phyloP scores from a whole-genome alignment of 805 yeast genomes.

The Teunomyces pallodes region DNA sequence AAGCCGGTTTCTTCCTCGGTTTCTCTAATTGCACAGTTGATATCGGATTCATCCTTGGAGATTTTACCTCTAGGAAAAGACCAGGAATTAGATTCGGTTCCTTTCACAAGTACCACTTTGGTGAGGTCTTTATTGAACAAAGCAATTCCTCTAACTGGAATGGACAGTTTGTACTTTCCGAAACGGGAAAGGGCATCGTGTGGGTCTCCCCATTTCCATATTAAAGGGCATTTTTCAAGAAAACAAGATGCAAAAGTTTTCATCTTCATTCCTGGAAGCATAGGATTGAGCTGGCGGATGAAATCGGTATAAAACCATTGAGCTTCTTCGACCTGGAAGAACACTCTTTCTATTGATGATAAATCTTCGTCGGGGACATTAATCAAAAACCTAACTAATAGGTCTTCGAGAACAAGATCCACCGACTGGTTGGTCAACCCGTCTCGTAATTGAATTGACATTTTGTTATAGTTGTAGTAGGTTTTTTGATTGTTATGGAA shows the following conservation, averaged over 20 bases:
- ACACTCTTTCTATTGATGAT: constrained; percentile 72
- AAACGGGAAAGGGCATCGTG: constrained; percentile 76
- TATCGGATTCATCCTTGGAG: constrained; percentile 86
- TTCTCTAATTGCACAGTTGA: constrained; percentile 87
- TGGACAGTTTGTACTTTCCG: constrained; percentile 79
- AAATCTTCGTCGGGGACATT: constrained; percentile 92
- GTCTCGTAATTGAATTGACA: constrained; percentile 59
- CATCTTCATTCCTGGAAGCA: constrained; percentile 74
- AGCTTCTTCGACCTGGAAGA: constrained; percentile 96
- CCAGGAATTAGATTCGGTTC: constrained; percentile 79
- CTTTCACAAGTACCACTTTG: constrained; percentile 77
- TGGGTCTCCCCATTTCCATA: constrained; percentile 85
- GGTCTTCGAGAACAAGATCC: constrained; percentile 77
- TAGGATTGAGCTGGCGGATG: constrained; percentile 66
- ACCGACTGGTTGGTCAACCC: constrained; percentile 62
- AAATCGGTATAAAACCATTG: constrained; percentile 96
- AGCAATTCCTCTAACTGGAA: constrained; percentile 97
- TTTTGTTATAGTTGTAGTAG: constrained; percentile 15
- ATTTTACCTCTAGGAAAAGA: constrained; percentile 97
- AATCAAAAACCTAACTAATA: constrained; percentile 83
- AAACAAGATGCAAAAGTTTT: constrained; percentile 69
- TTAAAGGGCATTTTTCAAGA: constrained; percentile 65
- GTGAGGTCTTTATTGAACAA: constrained; percentile 68
- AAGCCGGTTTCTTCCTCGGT: constrained; percentile 92
- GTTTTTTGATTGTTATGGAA: constrained; percentile 6